Conservation (phyloP, 78 protist genomes). For the Acrasis kona region DNA sequence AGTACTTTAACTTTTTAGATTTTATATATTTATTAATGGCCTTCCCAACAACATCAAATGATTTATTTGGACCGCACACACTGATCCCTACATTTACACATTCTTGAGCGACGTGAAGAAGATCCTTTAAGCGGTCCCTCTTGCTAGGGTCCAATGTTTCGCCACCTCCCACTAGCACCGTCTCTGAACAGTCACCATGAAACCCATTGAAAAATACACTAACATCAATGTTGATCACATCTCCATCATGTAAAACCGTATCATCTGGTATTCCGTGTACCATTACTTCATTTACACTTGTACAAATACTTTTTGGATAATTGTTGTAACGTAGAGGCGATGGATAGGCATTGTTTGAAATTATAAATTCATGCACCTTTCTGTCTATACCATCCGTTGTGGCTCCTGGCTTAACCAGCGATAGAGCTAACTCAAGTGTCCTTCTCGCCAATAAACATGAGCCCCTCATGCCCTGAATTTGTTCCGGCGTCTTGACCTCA, state of each 20-base stretch:
- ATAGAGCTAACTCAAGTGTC: conserved; percentile 75
- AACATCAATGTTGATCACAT: conserved; percentile 89
- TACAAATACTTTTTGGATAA: conserved; percentile 87
- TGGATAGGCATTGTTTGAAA: conserved; percentile 84
- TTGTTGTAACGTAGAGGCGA: conserved; percentile 84
- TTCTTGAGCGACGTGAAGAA: conserved; percentile 30
- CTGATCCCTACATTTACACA: conserved; percentile 21
- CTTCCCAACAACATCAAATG: neutral
- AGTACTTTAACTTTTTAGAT: conserved; percentile 39
- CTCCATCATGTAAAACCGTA: conserved; percentile 68
- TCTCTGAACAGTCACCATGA: conserved; percentile 91
- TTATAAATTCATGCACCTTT: conserved; percentile 63
- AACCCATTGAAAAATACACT: conserved; percentile 70
- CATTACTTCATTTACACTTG: conserved; percentile 82
- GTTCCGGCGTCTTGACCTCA: neutral
- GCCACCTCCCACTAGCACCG: conserved; percentile 74
- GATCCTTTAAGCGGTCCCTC: conserved; percentile 16
- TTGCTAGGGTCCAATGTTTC: too few relatives aligned
- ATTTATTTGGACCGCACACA: neutral
- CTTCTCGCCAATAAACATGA: conserved; percentile 51
- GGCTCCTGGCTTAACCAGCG: conserved; percentile 56
- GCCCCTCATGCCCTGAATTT: conserved; percentile 4
- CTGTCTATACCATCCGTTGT: conserved; percentile 83
- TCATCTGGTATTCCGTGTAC: conserved; percentile 98
- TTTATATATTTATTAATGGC: conserved; percentile 11